Conservation (phyloP, 805 yeast species). For the Ascoidea tarda region DNA sequence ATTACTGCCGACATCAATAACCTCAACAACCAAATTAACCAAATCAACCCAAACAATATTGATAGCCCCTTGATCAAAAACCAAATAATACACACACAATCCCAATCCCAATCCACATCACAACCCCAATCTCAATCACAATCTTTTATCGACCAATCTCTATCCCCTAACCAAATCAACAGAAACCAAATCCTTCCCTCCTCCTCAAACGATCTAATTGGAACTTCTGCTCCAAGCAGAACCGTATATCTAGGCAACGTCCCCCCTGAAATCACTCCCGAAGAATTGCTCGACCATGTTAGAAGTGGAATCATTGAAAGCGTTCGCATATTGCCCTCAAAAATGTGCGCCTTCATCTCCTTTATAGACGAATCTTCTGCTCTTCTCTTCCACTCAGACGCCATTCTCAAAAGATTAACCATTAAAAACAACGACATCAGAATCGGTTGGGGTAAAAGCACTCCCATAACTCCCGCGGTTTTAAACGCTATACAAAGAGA, state of each 20-base stretch:
- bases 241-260: conserved; percentile 85
- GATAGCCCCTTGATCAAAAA: too few relatives aligned
- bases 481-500: conserved; percentile 65
- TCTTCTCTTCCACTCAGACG: conserved; percentile 83
- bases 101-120: background rate
- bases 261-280: conserved; percentile 67
- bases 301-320: conserved; percentile 82
- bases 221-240: conserved; percentile 47
- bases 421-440: conserved; percentile 73
- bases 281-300: conserved; percentile 79
- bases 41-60: too few relatives aligned
- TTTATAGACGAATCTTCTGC: conserved; percentile 86
- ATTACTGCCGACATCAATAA: conserved; percentile 2
- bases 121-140: background rate
- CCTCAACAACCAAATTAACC: conserved; percentile 2
- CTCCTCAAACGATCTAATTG: conserved; percentile 7
- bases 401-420: conserved; percentile 68
- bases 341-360: conserved; percentile 81
- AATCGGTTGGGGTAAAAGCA: conserved; percentile 87
- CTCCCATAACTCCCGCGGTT: conserved; percentile 62
- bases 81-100: background rate
- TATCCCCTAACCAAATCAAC: background rate
- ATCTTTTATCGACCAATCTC: background rate
- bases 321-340: conserved; percentile 64
- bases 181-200: background rate